Base-by-base conservation (phyloP, 108 stramenopile species). In the Schizochytrium sp. region DNA sequence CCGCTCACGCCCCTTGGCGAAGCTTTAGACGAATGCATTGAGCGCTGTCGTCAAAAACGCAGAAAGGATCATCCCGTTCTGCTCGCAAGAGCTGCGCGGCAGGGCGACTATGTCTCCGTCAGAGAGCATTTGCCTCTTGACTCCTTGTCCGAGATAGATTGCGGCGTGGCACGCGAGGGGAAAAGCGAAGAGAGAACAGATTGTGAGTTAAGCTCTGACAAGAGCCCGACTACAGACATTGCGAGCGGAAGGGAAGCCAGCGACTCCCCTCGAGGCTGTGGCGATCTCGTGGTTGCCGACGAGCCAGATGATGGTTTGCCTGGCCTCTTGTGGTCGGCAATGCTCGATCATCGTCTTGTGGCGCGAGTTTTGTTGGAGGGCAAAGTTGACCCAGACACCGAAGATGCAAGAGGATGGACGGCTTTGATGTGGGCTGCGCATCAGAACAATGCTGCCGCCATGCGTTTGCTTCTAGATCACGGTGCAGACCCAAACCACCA, bases 1-100 rank as follows among this genome's bases (percentile, higher is more conserved):
- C 76, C 76, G 45, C 76, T 83, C 16, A 83, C 76, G n/a, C 76
- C 76, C 6, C 51, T 83, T 47, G 76, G 76, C 45, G 51, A 83
- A 45, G 45, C 76, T 6, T 34, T 83, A 6, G 76, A 83, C 28
- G 76, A 83, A 34, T 47, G 76, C 76, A 83, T 47, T 16, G 76
- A 53, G 51, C 51, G 45, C 10, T 53, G 51, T 25, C 76, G 51
- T 34, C 76, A 83, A 0, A 12, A 12, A 6, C 45, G 76, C 19
- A 43, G 51, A 43, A 8, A 23, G 28, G 48, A 53, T 18, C 34
- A 2, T 10, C 19, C n/a, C n/a, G 76, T 53, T 34, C 3, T 45
- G n/a, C 76, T 83, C 14, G 76, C 51, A 12, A 23, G 48, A 12
- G 76, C 76, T 34, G 76, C 76, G 18, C 76, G 23, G 76, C n/a